These are phyloP conservation scores for Lasiodiplodia hormozganensis DNA, from an alignment of 2,329 filamentous ascomycete genomes.

Conservation along the genomic window DNA sequence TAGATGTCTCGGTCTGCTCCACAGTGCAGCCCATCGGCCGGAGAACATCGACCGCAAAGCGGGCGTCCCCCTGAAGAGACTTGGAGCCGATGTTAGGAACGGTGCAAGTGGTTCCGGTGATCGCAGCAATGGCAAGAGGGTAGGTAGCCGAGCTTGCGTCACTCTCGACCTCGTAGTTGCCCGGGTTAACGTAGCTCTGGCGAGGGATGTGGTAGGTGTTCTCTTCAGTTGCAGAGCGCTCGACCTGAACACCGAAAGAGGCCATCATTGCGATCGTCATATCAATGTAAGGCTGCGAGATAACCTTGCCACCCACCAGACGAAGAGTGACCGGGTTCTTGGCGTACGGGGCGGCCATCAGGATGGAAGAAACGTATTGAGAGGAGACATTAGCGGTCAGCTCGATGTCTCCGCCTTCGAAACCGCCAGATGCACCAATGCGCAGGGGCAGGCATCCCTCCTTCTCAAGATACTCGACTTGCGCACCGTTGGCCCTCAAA, in stretches of 20 bases:
- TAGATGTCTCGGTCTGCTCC: slow-evolving; percentile 81
- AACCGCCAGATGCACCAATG: slow-evolving; percentile 68
- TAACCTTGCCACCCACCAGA: slow-evolving; percentile 94
- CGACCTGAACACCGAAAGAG: slow-evolving; percentile 83
- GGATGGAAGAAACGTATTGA: slow-evolving; percentile 96
- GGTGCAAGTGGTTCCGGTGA: slow-evolving; percentile 94
- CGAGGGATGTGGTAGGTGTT: slow-evolving; percentile 95
- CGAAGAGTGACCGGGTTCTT: slow-evolving; percentile 90
- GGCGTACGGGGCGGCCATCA: slow-evolving; percentile 97
- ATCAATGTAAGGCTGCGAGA: slow-evolving; percentile 96
- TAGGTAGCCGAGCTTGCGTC: slow-evolving; percentile 98
- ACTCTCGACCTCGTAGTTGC: slow-evolving; percentile 90
- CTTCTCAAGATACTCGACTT: slow-evolving; percentile 83
- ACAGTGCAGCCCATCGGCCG: slow-evolving; percentile 93
- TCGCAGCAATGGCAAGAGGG: slow-evolving; percentile 89
- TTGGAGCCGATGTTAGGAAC: slow-evolving; percentile 93
- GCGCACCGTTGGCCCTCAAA: slow-evolving; percentile 83
- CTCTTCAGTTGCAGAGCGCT: slow-evolving; percentile 76
- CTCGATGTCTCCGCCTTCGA: slow-evolving; percentile 82
- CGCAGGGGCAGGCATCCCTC: slow-evolving; percentile 83
- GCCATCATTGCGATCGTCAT: slow-evolving; percentile 99
- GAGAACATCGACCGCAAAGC: slow-evolving; percentile 89
- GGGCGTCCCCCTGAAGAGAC: slow-evolving; percentile 92
- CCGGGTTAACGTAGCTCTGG: slow-evolving; percentile 81
- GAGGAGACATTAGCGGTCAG: slow-evolving; percentile 95